phyloP scores from a whole-genome alignment of 148 eudicot species.

The Chenopodium album region DNA sequence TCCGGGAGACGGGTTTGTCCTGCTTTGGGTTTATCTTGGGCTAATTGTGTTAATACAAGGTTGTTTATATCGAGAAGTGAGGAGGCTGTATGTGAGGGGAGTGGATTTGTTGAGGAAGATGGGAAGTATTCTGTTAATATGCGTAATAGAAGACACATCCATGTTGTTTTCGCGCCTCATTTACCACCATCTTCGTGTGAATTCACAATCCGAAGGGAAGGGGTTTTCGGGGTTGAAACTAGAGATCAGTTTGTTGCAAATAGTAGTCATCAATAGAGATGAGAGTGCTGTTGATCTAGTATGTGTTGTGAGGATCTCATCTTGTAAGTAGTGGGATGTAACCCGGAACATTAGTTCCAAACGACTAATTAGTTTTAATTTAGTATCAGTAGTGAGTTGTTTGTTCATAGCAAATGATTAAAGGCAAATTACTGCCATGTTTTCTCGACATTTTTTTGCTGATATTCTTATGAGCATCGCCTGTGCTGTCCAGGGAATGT shows the following conservation, averaged over 20 bases:
- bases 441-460: neutral
- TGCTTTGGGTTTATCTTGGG: slow-evolving; percentile 89
- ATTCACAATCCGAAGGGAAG: slow-evolving; percentile 55
- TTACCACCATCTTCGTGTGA: slow-evolving; percentile 78
- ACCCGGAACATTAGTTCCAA: neutral
- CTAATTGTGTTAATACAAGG: slow-evolving; percentile 62
- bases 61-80: slow-evolving; percentile 68
- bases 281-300: neutral
- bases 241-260: neutral
- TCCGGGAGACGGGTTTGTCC: slow-evolving; percentile 70
- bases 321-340: neutral
- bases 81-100: slow-evolving; percentile 41
- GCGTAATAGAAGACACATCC: slow-evolving; percentile 52
- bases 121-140: slow-evolving; percentile 22
- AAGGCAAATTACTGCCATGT: neutral
- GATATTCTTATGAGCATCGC: neutral
- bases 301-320: neutral
- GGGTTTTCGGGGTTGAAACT: slow-evolving; percentile 58
- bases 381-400: too few species aligned
- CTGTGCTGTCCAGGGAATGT: neutral
- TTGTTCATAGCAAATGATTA: neutral
- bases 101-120: slow-evolving; percentile 38
- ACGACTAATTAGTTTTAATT: too few species aligned
- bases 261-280: neutral
- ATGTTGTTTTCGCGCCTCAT: slow-evolving; percentile 79